These are phyloP conservation scores for Phytophthora boehmeriae DNA, from an alignment of 352 stramenopile genomes.

Conservation along the genomic window DNA sequence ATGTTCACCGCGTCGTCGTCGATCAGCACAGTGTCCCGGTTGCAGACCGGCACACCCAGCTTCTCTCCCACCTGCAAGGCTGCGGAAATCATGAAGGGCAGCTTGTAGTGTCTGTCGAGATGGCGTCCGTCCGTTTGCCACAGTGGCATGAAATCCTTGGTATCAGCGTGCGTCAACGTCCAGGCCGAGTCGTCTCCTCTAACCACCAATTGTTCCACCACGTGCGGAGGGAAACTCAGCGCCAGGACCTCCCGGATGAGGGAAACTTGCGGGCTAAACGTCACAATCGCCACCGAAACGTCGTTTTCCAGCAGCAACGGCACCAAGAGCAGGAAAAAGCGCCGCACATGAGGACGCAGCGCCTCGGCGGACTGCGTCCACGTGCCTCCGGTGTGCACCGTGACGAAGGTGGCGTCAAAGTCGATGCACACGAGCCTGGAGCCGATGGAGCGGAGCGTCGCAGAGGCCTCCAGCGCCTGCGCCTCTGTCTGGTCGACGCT, in stretches of 20 bases:
- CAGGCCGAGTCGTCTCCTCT: slow-evolving; percentile 69
- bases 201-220: slow-evolving; percentile 56
- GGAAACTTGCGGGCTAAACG: slow-evolving; percentile 74
- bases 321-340: slow-evolving; percentile 66
- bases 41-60: slow-evolving; percentile 43
- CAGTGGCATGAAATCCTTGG: slow-evolving; percentile 51
- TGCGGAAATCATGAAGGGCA: slow-evolving; percentile 78
- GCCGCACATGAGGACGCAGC: slow-evolving; percentile 57
- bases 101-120: slow-evolving; percentile 72
- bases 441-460: slow-evolving; percentile 39
- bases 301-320: slow-evolving; percentile 45
- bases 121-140: slow-evolving; percentile 62
- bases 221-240: slow-evolving; percentile 47
- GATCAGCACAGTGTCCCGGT: slow-evolving; percentile 76
- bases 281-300: slow-evolving; percentile 78
- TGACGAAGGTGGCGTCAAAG: slow-evolving; percentile 84
- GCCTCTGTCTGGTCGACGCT: slow-evolving; percentile 31
- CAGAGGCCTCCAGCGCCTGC: slow-evolving; percentile 46
- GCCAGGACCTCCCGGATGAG: slow-evolving; percentile 69
- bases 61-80: slow-evolving; percentile 43
- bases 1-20: slow-evolving; percentile 84
- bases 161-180: slow-evolving; percentile 53
- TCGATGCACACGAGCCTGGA: slow-evolving; percentile 83
- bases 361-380: slow-evolving; percentile 53
- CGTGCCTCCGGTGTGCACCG: slow-evolving; percentile 70